Base-by-base conservation (phyloP, 1,284 basidiomycete species). In the Rhizoctonia solani region DNA sequence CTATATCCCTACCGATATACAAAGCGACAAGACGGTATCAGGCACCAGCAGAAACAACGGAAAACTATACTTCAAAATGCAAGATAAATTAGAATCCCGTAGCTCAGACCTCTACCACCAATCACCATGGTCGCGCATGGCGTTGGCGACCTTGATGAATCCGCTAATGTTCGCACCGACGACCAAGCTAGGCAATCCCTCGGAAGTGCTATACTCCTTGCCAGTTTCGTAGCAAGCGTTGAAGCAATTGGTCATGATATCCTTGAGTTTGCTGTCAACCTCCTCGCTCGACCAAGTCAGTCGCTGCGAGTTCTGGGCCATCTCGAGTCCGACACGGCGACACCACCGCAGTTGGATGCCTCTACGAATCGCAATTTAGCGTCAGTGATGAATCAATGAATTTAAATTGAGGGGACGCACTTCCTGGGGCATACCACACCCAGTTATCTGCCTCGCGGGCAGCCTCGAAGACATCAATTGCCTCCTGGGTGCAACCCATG, bases 231-330 rank as follows among this genome's bases (percentile, higher is more conserved):
- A 67, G 75, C 78, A 66, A 19, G 77, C 77, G 46, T 81, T 74
- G 79, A 83, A 90, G 78, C 85, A 87, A 70, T 86, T 84, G 63
- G 82, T 78, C 90, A 92, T 92, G 78, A 92, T 92, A 70, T 81
- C 80, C 79, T 88, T 87, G 71, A 92, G 80, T 80, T 87, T 88
- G 19, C 76, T 76, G 76, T 92, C 89, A 63, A 92, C 89, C 74
- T 88, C 85, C 71, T 82, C 79, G 68, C 81, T 79, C n/a, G 85
- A 78, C 88, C 88, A 90, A 56, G 81, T 79, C 49, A 87, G 80
- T 49, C 88, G 81, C 72, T 86, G 83, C 73, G 86, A 87, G 81
- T 90, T 89, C 79, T 92, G 89, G 9, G 87, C 87, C 89, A 92
- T 91, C 80, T 92, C 90, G 71, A 92, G 84, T 68, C 87, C 87